Base-by-base conservation (phyloP, 2,329 filamentous ascomycete genomes). In the Calycina herbarum region DNA sequence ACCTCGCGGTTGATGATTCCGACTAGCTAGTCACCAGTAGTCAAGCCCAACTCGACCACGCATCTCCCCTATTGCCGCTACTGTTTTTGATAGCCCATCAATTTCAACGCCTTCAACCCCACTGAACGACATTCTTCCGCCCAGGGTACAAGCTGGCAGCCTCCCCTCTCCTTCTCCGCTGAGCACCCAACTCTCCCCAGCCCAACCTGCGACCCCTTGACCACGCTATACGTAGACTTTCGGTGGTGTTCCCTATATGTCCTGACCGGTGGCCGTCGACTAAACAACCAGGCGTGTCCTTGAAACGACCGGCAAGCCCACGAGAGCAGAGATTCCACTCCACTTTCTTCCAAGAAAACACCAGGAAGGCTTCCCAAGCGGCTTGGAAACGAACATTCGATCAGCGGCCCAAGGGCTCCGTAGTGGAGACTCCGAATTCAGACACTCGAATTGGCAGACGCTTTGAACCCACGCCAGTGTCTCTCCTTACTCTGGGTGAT, bases 371-470 rank as follows among this genome's bases (percentile, higher is more conserved):
- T 51, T 51, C 45, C n/a, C 45, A 51, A 27, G 45, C n/a, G 20
- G n/a, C 20, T 20, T 51, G 45, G 45, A 51, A 51, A 51, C 45
- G 45, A 51, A 51, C 45, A 51, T 24, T 51, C n/a, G 45, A 51
- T 51, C 20, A 27, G 45, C 20, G 45, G 0, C n/a, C n/a, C 4
- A 6, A 8, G 15, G 2, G 42, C 45, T 48, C 45, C 45, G 45
- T 20, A 24, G 45, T 51, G 45, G 45, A 24, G 45, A 51, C n/a
- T 24, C 45, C 20, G 4, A 51, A 51, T 51, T 51, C 45, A 51
- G 20, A 51, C 20, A 24, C 45, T n/a, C 11, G 45, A 24, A 8
- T 11, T 51, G n/a, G n/a, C 45, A 24, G 8, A 51, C 45, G 45
- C 45, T 51, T 51, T 51, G 45, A 51, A 24, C n/a, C 45, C 20